Evolutionary conservation across 2,329 filamentous ascomycete genomes (phyloP).

Genomic region (Xylariaceae sp.): DNA sequence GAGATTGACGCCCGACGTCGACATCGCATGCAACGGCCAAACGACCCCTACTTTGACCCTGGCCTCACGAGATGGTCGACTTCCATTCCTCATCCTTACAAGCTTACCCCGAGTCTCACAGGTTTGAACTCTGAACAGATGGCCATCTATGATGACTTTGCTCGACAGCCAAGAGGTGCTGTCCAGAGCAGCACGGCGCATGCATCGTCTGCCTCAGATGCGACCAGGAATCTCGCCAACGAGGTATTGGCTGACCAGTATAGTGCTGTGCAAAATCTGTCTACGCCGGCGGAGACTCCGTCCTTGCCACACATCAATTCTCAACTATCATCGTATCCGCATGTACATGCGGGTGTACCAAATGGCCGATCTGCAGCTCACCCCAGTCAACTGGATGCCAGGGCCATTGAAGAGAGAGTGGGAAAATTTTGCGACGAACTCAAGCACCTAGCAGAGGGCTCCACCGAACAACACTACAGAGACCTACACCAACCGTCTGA

Average conservation of each 20-base stretch:
- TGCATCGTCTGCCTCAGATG: conserved; percentile 57
- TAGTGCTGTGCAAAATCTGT: conserved; percentile 52
- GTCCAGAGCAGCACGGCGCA: conserved; percentile 55
- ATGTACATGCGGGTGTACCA: conserved; percentile 46
- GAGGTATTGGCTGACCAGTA: conserved; percentile 64
- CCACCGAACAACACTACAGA: conserved; percentile 57
- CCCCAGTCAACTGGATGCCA: conserved; percentile 49
- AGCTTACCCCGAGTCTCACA: conserved; percentile 65
- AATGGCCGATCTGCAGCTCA: conserved; percentile 49
- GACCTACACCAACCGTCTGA: conserved; percentile 58
- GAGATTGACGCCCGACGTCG: conserved; percentile 76
- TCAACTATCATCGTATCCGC: conserved; percentile 53
- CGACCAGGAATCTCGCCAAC: conserved; percentile 60
- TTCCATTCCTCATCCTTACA: conserved; percentile 91
- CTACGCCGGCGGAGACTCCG: conserved; percentile 59
- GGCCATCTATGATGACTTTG: conserved; percentile 96
- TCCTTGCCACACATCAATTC: conserved; percentile 51
- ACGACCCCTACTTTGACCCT: conserved; percentile 80
- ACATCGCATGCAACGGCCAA: conserved; percentile 71
- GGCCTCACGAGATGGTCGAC: conserved; percentile 86
- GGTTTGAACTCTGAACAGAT: conserved; percentile 90
- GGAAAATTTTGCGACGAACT: conserved; percentile 59
- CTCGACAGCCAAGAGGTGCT: conserved; percentile 71
- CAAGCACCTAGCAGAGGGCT: conserved; percentile 49
- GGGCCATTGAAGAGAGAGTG: conserved; percentile 53